phyloP scores from a whole-genome alignment of 2,329 filamentous ascomycete genomes.

The Lomentospora prolificans region DNA sequence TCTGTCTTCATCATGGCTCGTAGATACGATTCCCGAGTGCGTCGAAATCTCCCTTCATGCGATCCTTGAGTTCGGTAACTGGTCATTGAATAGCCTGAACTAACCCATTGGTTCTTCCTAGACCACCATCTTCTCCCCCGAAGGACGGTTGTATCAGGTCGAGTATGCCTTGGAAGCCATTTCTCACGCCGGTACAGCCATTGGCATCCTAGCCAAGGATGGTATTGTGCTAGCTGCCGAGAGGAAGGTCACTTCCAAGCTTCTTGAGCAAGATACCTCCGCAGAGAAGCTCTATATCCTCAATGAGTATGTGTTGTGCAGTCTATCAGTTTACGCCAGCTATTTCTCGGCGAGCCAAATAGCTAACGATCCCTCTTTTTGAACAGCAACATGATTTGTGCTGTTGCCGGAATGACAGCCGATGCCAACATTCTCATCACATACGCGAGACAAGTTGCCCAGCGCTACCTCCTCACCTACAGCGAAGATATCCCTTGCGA shows the following conservation, averaged over 20 bases:
- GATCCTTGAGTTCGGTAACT: too few relatives aligned
- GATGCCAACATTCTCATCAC: slow-evolving; percentile 99
- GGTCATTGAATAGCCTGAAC: too few relatives aligned
- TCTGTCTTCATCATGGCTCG: slow-evolving; percentile 63
- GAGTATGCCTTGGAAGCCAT: slow-evolving; percentile 99
- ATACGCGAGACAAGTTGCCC: slow-evolving; percentile 92
- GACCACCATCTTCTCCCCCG: slow-evolving; percentile 99
- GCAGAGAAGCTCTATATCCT: slow-evolving; percentile 99
- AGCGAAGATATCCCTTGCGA: slow-evolving; percentile 99
- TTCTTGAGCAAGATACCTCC: slow-evolving; percentile 97
- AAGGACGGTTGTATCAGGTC: slow-evolving; percentile 96
- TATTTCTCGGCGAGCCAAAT: background rate
- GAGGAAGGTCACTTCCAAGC: slow-evolving; percentile 97
- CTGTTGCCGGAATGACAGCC: slow-evolving; percentile 97
- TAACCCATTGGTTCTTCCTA: slow-evolving; percentile 22
- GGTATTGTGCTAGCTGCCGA: slow-evolving; percentile 96
- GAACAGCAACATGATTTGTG: slow-evolving; percentile 96
- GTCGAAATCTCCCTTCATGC: slow-evolving; percentile 28
- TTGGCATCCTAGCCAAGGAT: slow-evolving; percentile 95
- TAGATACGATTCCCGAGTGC: slow-evolving; percentile 93
- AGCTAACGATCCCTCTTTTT: background rate
- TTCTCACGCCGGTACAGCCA: slow-evolving; percentile 92
- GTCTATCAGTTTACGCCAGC: background rate
- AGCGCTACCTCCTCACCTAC: slow-evolving; percentile 96
- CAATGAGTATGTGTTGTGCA: slow-evolving; percentile 86